A percentile compares a stretch with the other conserved stretches of the same genome.
These are phyloP conservation scores for Cryptosporidium parvum DNA, from an alignment of 169 alveolate genomes.

Conservation along the genomic window DNA sequence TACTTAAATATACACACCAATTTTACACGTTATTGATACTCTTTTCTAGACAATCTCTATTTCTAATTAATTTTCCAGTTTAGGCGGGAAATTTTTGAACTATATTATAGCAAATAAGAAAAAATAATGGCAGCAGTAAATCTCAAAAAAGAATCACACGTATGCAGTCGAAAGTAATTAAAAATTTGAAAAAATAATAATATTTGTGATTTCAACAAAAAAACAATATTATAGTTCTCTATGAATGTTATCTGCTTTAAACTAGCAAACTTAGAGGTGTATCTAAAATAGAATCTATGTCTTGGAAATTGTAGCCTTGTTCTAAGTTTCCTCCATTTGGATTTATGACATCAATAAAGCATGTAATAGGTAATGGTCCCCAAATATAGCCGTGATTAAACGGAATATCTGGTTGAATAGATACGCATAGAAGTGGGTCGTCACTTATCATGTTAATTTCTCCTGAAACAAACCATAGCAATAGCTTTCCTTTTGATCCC, in stretches of 20 bases:
- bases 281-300: conserved; percentile 49
- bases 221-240: neutral
- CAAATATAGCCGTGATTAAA: conserved; percentile 62
- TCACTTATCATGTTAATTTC: conserved; percentile 32
- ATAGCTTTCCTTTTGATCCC: conserved; percentile 44
- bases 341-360: conserved; percentile 45
- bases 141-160: neutral
- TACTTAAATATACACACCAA: conserved; percentile 6
- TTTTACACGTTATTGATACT: neutral
- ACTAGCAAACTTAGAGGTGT: conserved; percentile 53
- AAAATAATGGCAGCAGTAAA: neutral
- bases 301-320: conserved; percentile 10
- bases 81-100: neutral
- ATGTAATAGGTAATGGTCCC: conserved; percentile 73
- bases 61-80: neutral
- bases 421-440: conserved; percentile 55
- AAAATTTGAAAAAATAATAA: neutral
- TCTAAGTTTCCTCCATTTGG: conserved; percentile 8
- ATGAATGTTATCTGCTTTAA: neutral
- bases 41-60: conserved; percentile 29
- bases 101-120: neutral
- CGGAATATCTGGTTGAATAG: conserved; percentile 65
- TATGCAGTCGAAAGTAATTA: neutral
- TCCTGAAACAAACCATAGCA: conserved; percentile 59
- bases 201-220: neutral